These are phyloP conservation scores for Phytophthora pini DNA, from an alignment of 352 stramenopile species.

Conservation along the genomic window DNA sequence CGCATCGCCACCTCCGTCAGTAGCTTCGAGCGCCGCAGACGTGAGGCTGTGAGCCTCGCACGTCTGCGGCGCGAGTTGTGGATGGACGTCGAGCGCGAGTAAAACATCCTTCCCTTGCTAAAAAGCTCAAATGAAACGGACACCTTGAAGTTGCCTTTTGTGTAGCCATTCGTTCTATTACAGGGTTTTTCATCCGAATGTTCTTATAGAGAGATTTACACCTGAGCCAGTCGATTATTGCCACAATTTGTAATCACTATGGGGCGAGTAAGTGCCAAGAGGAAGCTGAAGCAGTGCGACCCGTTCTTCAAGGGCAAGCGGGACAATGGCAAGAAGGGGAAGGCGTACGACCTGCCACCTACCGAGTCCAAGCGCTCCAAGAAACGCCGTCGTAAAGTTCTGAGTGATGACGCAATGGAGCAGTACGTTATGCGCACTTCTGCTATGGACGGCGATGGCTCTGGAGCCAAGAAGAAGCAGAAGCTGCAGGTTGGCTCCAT, in stretches of 20 bases:
- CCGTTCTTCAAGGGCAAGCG: slow-evolving; percentile 88
- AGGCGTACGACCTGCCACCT: slow-evolving; percentile 72
- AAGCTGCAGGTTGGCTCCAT: slow-evolving; percentile 69
- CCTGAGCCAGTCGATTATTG: slow-evolving; percentile 27
- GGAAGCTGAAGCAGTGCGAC: slow-evolving; percentile 89
- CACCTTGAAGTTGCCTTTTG: slow-evolving; percentile 24
- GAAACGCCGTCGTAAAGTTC: slow-evolving; percentile 75
- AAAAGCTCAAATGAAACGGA: slow-evolving; percentile 12
- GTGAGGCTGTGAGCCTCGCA: slow-evolving; percentile 53
- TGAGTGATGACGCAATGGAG: slow-evolving; percentile 71
- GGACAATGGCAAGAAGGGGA: slow-evolving; percentile 73
- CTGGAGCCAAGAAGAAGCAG: slow-evolving; percentile 42
- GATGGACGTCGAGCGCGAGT: slow-evolving; percentile 56
- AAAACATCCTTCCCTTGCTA: slow-evolving; percentile 31
- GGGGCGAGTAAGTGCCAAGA: slow-evolving; percentile 76
- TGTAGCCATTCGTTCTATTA: slow-evolving; percentile 15
- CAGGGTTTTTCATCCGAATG: neutral
- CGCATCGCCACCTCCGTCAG: slow-evolving; percentile 68
- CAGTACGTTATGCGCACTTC: slow-evolving; percentile 67
- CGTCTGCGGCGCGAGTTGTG: slow-evolving; percentile 53
- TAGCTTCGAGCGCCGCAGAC: slow-evolving; percentile 58
- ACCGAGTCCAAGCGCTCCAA: slow-evolving; percentile 80
- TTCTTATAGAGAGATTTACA: slow-evolving; percentile 30
- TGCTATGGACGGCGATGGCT: slow-evolving; percentile 39
- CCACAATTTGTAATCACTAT: slow-evolving; percentile 31